Evolutionary conservation across 768 basidiomycete species (phyloP), one percentile per base, ranked within the genome.

Genomic region (Dacryopinax spathularia): DNA sequence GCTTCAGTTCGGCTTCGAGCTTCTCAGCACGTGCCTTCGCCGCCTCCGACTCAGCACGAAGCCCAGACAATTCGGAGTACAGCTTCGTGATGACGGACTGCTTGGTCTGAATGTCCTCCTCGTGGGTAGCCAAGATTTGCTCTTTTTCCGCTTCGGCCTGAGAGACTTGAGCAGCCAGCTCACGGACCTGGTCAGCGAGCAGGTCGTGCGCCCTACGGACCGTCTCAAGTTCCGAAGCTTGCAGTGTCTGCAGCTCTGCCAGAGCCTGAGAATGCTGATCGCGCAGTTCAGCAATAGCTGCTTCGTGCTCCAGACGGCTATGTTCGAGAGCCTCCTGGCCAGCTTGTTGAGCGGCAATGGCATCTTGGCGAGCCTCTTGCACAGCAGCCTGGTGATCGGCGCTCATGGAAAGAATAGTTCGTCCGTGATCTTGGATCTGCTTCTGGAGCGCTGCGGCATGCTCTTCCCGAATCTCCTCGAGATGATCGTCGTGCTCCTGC

Each of bases 291-390:
- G 71, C 66, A 13, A 85, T 76, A 22, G 84, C 84, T 64, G 89
- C 84, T 71, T 90, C 89, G 69, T 89, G 90, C 70, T 76, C 73
- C 33, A 66, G 88, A 69, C 88, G 87, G 5, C 86, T 89, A 61
- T 79, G 81, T 65, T 83, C 78, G 16, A 81, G 65, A 29, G 71
- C 70, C 34, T 70, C 65, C 31, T 73, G 63, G 65, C 78, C 76
- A 44, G 69, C 68, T 18, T 74, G 73, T 65, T 73, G 72, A 29
- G 76, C 71, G 35, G 72, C 75, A 34, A 75, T 69, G 33, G 85
- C 70, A 18, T 74, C 66, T 18, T 75, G 71, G 34, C 78, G 75
- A 33, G 80, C 67, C 56, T 77, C 72, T 3, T 76, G 70, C 43
- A 84, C 67, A 13, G 77, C 77, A 60, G 75, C 71, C 63, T 83